Evolutionary conservation across 2,329 filamentous ascomycete species (phyloP).

Genomic region (Fusarium sp.): DNA sequence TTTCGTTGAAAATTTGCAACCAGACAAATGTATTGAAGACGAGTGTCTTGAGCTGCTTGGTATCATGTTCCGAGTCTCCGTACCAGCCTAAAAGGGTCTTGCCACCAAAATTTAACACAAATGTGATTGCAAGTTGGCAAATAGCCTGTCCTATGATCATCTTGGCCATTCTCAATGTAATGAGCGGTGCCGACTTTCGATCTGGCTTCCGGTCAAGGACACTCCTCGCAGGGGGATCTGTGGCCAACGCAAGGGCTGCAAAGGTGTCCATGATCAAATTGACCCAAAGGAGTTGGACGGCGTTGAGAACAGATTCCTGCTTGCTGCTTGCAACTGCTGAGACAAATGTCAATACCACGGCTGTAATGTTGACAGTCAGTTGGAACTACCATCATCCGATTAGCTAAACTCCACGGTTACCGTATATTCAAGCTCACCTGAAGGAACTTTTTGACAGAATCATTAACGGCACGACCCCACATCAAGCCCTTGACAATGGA

Average conservation of each 20-base stretch:
- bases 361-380: constrained; percentile 71
- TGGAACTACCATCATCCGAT: constrained; percentile 56
- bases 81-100: constrained; percentile 60
- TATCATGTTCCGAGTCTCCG: constrained; percentile 29
- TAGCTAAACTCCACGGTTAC: not conserved
- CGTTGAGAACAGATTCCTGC: constrained; percentile 64
- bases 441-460: constrained; percentile 70
- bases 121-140: constrained; percentile 66
- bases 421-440: constrained; percentile 50
- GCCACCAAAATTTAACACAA: constrained; percentile 70
- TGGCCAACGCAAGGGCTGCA: constrained; percentile 70
- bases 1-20: constrained; percentile 78
- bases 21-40: constrained; percentile 78
- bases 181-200: constrained; percentile 74
- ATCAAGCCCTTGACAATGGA: constrained; percentile 69
- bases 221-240: constrained; percentile 66
- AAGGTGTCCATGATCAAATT: constrained; percentile 73
- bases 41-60: constrained; percentile 61
- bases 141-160: constrained; percentile 71
- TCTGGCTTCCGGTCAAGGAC: constrained; percentile 66
- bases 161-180: constrained; percentile 74
- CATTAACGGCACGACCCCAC: constrained; percentile 71
- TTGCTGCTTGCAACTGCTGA: constrained; percentile 63
- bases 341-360: constrained; percentile 67
- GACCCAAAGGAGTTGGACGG: constrained; percentile 70